A percentile compares a stretch with the other conserved stretches of the same genome.
Evolutionary conservation across 108 stramenopile genomes (phyloP).

Genomic region (Cylindrotheca closterium): DNA sequence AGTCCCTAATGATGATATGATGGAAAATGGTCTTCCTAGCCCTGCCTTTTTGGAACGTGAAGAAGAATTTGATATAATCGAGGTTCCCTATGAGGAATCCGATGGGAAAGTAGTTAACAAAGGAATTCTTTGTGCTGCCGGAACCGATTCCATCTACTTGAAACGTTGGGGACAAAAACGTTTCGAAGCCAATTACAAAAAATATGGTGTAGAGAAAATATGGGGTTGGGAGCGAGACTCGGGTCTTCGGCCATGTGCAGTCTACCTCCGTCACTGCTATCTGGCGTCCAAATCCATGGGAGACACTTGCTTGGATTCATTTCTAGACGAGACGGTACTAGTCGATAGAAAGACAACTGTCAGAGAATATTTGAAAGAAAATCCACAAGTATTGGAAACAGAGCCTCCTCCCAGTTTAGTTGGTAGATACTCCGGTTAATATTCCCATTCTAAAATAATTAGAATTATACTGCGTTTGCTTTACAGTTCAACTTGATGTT

Average conservation of each 20-base stretch:
- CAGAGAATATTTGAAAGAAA: slow-evolving; percentile 56
- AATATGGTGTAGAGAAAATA: slow-evolving; percentile 72
- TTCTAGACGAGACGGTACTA: slow-evolving; percentile 78
- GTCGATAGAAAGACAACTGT: slow-evolving; percentile 76
- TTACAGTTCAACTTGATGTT: no score
- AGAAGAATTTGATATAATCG: slow-evolving; percentile 69
- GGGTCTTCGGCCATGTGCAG: slow-evolving; percentile 76
- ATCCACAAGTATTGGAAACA: slow-evolving; percentile 48
- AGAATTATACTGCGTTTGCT: no score
- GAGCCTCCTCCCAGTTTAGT: slow-evolving; percentile 47
- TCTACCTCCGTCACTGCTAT: slow-evolving; percentile 85
- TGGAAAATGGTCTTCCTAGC: slow-evolving; percentile 29
- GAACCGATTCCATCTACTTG: slow-evolving; percentile 69
- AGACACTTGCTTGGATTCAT: slow-evolving; percentile 56
- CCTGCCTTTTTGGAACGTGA: slow-evolving; percentile 52
- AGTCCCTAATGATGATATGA: slow-evolving; percentile 49
- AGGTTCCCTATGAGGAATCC: not conserved
- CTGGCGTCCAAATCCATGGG: slow-evolving; percentile 70
- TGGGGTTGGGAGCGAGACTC: slow-evolving; percentile 75
- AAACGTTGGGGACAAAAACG: slow-evolving; percentile 63
- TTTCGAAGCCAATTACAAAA: slow-evolving; percentile 49
- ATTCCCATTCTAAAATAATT: no score
- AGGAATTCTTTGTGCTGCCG: slow-evolving; percentile 65
- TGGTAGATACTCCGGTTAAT: slow-evolving; percentile 56
- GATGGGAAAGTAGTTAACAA: not conserved